Evolutionary conservation across 1,284 basidiomycete species (phyloP).

Genomic region (Boletus semigastroideus): DNA sequence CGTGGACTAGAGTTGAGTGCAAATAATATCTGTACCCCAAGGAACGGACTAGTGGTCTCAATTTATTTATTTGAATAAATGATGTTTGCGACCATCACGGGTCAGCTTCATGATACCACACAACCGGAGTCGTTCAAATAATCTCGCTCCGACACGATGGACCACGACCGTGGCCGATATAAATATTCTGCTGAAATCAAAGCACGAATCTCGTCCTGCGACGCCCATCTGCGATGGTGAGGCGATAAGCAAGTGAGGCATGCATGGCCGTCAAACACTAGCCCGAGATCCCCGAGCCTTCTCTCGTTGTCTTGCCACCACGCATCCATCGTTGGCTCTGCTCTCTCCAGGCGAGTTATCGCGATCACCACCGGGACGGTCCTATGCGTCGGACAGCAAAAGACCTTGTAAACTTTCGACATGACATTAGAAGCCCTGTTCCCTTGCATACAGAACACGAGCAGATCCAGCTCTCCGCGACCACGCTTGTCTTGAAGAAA

Average conservation of each 20-base stretch:
- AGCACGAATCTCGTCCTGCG: slow-evolving; percentile 13
- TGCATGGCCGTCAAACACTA: slow-evolving; percentile 25
- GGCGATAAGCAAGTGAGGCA: slow-evolving; percentile 23
- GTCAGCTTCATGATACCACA: slow-evolving; percentile 20
- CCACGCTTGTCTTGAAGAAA: slow-evolving; percentile 18
- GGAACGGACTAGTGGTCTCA: no score
- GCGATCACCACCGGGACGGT: slow-evolving; percentile 24
- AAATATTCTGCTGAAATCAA: slow-evolving; percentile 13
- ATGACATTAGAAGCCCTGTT: slow-evolving; percentile 9
- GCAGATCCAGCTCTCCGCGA: slow-evolving; percentile 18
- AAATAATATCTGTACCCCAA: neutral
- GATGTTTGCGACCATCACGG: no score
- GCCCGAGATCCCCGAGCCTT: slow-evolving; percentile 6
- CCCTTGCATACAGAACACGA: slow-evolving; percentile 19
- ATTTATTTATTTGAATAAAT: no score
- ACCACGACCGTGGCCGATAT: neutral
- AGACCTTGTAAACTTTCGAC: slow-evolving; percentile 10
- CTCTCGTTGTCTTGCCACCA: slow-evolving; percentile 32
- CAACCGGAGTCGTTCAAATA: slow-evolving; percentile 10
- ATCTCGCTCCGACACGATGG: neutral
- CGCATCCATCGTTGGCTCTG: slow-evolving; percentile 26
- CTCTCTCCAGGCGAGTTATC: slow-evolving; percentile 27
- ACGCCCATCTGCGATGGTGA: slow-evolving; percentile 16
- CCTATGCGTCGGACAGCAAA: slow-evolving; percentile 15
- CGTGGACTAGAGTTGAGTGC: slow-evolving; percentile 2